Conservation (phyloP, 306 rosid genomes). For the Senna siamea region DNA sequence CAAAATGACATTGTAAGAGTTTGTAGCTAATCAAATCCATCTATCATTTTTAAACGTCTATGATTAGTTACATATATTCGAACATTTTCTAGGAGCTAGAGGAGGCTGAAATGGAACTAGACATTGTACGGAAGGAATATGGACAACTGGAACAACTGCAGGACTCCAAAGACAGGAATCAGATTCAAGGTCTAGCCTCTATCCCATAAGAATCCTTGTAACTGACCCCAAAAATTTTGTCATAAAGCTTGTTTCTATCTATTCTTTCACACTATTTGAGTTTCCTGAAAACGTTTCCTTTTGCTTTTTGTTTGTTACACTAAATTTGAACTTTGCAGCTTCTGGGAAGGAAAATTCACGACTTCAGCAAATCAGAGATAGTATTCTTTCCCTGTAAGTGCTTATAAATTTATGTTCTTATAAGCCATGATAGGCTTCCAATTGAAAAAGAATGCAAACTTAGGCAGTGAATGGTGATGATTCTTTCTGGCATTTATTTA, state of each 20-base stretch:
- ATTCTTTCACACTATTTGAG: slow-evolving; percentile 13
- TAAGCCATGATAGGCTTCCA: background rate
- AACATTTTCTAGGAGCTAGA: slow-evolving; percentile 69
- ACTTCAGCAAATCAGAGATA: slow-evolving; percentile 75
- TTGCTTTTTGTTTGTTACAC: slow-evolving; percentile 13
- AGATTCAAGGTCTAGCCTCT: slow-evolving; percentile 46
- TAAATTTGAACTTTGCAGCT: slow-evolving; percentile 54
- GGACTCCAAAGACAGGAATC: slow-evolving; percentile 50
- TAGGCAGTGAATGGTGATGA: background rate
- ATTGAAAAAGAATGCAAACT: slow-evolving; percentile 20
- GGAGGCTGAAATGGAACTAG: slow-evolving; percentile 91
- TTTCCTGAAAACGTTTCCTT: background rate
- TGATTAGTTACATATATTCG: slow-evolving; percentile 35
- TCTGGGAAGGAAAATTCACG: slow-evolving; percentile 58
- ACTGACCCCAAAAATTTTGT: background rate
- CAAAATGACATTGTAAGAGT: slow-evolving; percentile 68
- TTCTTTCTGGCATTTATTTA: background rate
- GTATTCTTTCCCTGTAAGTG: slow-evolving; percentile 77
- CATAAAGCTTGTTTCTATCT: slow-evolving; percentile 4
- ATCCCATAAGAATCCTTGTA: background rate
- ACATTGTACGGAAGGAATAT: slow-evolving; percentile 66
- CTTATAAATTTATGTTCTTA: slow-evolving; percentile 29
- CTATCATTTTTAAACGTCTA: slow-evolving; percentile 26
- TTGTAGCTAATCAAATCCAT: slow-evolving; percentile 32
- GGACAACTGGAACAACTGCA: slow-evolving; percentile 44